Conservation (phyloP, 2,329 filamentous ascomycete species). For the Cadophora gregata region DNA sequence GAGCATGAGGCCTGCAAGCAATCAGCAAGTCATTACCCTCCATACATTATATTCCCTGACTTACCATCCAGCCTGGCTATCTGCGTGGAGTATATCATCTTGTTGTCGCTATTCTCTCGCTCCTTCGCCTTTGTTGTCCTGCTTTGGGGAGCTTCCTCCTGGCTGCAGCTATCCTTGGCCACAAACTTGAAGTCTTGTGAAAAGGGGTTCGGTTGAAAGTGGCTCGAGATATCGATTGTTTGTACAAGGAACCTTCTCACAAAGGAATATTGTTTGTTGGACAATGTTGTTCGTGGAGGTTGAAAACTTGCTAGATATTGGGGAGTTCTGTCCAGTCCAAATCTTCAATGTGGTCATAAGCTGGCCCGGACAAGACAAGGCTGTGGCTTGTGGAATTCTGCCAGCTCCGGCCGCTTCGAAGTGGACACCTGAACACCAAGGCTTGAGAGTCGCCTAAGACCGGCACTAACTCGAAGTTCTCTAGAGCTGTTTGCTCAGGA, state of each 20-base stretch:
- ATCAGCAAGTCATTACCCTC: constrained; percentile 19
- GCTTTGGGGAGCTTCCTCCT: background rate
- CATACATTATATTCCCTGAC: constrained; percentile 4
- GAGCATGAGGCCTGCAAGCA: constrained; percentile 79
- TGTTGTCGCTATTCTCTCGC: constrained; percentile 21
- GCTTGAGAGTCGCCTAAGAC: constrained; percentile 1
- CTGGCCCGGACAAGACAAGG: constrained; percentile 13
- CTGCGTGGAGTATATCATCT: constrained; percentile 84
- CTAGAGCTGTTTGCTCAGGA: background rate
- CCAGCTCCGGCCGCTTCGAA: background rate
- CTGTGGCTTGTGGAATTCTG: background rate
- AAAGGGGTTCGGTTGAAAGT: background rate
- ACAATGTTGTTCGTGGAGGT: background rate
- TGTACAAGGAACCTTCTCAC: background rate
- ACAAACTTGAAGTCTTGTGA: background rate
- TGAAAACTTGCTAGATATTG: background rate
- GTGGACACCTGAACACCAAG: background rate
- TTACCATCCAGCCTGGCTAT: constrained; percentile 91
- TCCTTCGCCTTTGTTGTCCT: background rate
- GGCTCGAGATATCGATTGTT: background rate
- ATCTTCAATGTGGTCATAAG: constrained; percentile 11
- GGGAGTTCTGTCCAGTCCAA: constrained; percentile 4
- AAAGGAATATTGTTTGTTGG: background rate
- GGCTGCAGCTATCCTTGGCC: background rate
- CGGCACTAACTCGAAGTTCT: constrained; percentile 1